Conservation (phyloP, 2,329 filamentous ascomycete genomes). For the Stemphylium lycopersici region DNA sequence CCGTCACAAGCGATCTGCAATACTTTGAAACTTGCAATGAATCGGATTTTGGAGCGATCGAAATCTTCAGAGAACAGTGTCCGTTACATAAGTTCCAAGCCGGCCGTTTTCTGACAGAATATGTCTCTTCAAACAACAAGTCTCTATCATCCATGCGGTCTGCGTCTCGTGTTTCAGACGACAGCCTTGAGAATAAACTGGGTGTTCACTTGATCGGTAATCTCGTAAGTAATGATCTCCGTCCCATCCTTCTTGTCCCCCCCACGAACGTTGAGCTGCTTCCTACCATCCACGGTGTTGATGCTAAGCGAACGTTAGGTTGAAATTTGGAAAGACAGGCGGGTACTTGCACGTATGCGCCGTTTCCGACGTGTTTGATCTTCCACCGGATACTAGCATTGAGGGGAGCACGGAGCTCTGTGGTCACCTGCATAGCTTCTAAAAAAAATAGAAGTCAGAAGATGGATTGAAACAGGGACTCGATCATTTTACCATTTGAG, state of each 20-base stretch:
- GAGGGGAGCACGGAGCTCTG: neutral
- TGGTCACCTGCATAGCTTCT: neutral
- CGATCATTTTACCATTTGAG: neutral
- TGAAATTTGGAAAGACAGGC: neutral
- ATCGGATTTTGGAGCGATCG: too few species aligned
- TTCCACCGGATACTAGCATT: conserved; percentile 2
- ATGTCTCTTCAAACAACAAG: too few species aligned
- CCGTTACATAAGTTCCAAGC: too few species aligned
- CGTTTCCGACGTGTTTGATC: neutral
- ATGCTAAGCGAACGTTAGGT: neutral
- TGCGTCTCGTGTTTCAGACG: too few species aligned
- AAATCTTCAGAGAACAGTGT: too few species aligned
- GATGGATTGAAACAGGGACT: neutral
- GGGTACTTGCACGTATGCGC: neutral
- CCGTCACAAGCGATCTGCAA: too few species aligned
- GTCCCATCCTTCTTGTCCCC: neutral
- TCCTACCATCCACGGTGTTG: neutral
- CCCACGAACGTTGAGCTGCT: conserved; percentile 2
- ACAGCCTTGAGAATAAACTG: too few species aligned
- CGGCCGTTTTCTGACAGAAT: too few species aligned
- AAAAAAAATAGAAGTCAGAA: too few species aligned
- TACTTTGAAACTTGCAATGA: too few species aligned
- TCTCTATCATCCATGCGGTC: too few species aligned
- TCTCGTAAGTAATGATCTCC: neutral
- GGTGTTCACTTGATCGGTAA: too few species aligned